These are phyloP conservation scores for Kuraishia ogatae DNA, from an alignment of 805 yeast species.

Conservation along the genomic window DNA sequence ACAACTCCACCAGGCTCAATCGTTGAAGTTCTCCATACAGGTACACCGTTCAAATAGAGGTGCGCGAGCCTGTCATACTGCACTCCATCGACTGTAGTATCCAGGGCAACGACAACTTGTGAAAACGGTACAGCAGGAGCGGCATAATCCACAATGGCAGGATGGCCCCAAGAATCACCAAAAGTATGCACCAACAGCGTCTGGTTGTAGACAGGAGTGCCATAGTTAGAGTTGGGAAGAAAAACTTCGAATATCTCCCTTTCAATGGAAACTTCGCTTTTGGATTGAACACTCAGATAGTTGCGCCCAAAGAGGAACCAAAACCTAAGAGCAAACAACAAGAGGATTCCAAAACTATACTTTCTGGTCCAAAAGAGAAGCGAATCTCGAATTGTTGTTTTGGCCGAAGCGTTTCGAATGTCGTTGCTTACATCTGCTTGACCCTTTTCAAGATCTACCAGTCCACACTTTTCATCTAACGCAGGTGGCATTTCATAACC, in stretches of 20 bases:
- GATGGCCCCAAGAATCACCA: slow-evolving; percentile 54
- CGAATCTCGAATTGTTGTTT: no score
- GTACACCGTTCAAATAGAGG: slow-evolving; percentile 50
- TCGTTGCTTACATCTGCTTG: neutral
- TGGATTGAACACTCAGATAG: neutral
- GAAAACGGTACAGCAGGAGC: slow-evolving; percentile 42
- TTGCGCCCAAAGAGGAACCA: no score
- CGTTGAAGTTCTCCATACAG: slow-evolving; percentile 81
- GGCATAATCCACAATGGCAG: slow-evolving; percentile 30
- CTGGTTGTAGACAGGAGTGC: slow-evolving; percentile 30
- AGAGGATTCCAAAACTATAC: no score
- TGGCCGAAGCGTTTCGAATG: no score
- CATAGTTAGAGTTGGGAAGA: slow-evolving; percentile 19
- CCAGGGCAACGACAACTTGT: slow-evolving; percentile 43
- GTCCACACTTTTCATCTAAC: neutral
- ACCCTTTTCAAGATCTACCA: neutral
- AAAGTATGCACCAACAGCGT: slow-evolving; percentile 37
- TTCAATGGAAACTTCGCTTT: neutral
- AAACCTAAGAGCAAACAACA: no score
- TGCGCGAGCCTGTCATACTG: slow-evolving; percentile 64
- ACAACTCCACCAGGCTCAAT: slow-evolving; percentile 59
- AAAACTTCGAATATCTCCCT: slow-evolving; percentile 23
- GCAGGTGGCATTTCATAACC: neutral
- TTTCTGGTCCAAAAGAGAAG: no score
- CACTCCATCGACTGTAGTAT: slow-evolving; percentile 45